Percentiles rank a stretch among this genome's conserved stretches.
Evolutionary conservation across 176 grass and related monocot genomes (phyloP).

Genomic region (Carex littledalei): DNA sequence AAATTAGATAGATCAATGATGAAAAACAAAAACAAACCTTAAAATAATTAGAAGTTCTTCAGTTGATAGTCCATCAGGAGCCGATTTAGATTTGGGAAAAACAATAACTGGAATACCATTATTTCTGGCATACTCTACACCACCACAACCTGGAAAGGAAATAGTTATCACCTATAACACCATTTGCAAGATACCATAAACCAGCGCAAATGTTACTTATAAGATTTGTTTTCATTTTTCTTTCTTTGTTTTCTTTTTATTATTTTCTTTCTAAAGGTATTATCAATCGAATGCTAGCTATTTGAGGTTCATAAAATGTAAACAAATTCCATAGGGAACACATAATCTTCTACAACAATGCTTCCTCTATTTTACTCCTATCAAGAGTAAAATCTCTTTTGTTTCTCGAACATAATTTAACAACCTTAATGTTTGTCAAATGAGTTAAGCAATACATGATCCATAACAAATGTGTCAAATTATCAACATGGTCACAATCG

Average conservation of each 20-base stretch:
- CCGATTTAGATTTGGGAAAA: constrained; percentile 50
- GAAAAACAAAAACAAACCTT: constrained; percentile 44
- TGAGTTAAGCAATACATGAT: not conserved
- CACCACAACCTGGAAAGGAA: constrained; percentile 53
- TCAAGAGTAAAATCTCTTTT: not conserved
- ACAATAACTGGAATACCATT: constrained; percentile 53
- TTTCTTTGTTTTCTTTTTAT: not conserved
- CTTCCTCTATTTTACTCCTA: not conserved
- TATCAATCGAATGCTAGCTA: not conserved
- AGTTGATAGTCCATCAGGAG: constrained; percentile 37
- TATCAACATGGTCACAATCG: not conserved
- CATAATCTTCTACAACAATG: not conserved
- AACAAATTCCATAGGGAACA: not conserved
- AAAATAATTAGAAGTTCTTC: constrained; percentile 44
- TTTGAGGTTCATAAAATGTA: not conserved
- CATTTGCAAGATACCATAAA: not conserved
- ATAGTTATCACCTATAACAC: not conserved
- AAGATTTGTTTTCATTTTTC: not conserved
- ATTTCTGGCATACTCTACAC: constrained; percentile 51
- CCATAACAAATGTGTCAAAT: not conserved
- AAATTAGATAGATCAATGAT: not conserved
- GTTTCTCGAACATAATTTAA: not conserved
- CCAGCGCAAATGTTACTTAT: not conserved
- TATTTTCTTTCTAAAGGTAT: not conserved
- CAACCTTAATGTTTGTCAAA: not conserved